A percentile compares a stretch with the other conserved stretches of the same genome.
These are phyloP conservation scores for Brassica hybrid DNA, from an alignment of 441 rosid species.

Conservation along the genomic window DNA sequence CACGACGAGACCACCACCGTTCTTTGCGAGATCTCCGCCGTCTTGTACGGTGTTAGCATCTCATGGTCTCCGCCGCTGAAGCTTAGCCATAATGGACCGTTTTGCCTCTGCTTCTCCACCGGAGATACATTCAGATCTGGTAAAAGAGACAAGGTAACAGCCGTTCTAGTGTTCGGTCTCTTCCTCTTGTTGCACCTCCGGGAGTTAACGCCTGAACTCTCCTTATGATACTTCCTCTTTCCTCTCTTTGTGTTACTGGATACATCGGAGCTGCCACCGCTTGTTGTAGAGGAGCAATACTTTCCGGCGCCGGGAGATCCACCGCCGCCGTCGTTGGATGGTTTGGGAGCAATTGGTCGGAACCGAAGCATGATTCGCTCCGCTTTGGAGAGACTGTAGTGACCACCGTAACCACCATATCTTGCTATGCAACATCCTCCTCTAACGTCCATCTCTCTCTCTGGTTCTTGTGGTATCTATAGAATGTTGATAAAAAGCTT, in stretches of 20 bases:
- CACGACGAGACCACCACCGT: not conserved
- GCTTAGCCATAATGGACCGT: not conserved
- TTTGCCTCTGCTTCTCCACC: not conserved
- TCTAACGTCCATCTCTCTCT: conserved; percentile 55
- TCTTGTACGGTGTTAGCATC: not conserved
- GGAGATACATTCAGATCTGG: not conserved
- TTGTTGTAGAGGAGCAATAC: not conserved
- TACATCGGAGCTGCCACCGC: not conserved
- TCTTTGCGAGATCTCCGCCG: not conserved
- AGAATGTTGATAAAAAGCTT: not conserved
- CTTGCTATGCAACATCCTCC: conserved; percentile 88
- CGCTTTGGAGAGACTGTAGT: conserved; percentile 56
- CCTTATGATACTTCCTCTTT: not conserved
- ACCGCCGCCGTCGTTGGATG: conserved; percentile 25
- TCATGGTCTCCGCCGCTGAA: not conserved
- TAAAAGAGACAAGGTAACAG: conserved; percentile 2
- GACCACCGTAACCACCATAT: conserved; percentile 46
- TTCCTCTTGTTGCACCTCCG: not conserved
- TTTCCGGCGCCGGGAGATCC: not conserved
- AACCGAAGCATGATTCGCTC: conserved; percentile 78
- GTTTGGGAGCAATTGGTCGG: conserved; percentile 95
- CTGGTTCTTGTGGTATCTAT: not conserved
- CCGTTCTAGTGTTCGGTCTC: not conserved
- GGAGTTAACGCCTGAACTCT: conserved; percentile 1
- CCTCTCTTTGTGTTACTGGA: not conserved